Evolutionary conservation across 179 eudicot genomes (phyloP).

Genomic region (Spergularia azorica): DNA sequence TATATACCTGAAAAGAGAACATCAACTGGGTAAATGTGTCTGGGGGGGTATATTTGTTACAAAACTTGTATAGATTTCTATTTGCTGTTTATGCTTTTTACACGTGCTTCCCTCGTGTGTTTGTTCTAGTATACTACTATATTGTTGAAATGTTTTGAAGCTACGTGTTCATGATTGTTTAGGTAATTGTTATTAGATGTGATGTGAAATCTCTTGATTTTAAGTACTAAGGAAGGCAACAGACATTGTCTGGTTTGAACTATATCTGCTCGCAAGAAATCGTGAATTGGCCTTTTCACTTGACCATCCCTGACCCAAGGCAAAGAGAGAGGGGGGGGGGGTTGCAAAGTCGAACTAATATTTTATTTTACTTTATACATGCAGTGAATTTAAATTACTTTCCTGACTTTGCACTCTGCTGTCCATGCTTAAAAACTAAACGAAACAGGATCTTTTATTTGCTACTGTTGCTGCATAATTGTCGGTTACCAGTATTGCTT

Average conservation of each 20-base stretch:
- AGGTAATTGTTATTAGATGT: not conserved
- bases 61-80: not conserved
- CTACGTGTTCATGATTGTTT: not conserved
- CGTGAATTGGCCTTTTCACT: not conserved
- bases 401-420: not conserved
- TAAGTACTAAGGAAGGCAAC: not conserved
- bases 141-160: not conserved
- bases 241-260: not conserved
- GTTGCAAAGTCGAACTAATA: not conserved
- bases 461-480: no score
- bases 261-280: not conserved
- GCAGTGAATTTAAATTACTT: not conserved
- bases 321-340: not conserved
- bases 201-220: not conserved
- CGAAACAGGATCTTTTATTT: no score
- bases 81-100: not conserved
- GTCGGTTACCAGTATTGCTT: no score
- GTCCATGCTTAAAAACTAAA: not conserved
- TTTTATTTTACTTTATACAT: not conserved
- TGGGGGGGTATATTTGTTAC: not conserved
- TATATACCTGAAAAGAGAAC: conserved; percentile 3
- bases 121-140: not conserved
- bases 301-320: not conserved
- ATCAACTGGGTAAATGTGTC: not conserved
- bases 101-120: not conserved